Conservation (phyloP, 441 rosid genomes). For the Syzygium malaccense region DNA sequence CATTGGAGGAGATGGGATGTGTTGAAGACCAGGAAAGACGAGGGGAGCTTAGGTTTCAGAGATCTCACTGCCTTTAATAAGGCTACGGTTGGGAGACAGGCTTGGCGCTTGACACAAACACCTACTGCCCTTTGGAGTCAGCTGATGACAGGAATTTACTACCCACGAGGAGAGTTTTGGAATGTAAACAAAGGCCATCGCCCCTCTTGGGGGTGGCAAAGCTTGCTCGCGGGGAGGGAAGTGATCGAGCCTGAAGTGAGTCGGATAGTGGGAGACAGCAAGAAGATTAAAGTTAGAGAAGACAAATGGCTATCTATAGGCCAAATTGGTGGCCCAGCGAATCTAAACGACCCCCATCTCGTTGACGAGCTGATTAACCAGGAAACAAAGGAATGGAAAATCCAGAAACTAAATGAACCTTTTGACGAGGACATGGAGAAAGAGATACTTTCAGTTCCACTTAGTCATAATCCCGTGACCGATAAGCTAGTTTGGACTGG, state of each 20-base stretch:
- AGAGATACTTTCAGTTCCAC: too few relatives aligned
- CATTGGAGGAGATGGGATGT: neutral
- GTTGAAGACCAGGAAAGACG: neutral
- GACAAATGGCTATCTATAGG: fast-evolving
- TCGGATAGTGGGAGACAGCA: fast-evolving
- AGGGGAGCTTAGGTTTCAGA: neutral
- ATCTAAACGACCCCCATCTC: too few relatives aligned
- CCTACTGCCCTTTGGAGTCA: neutral
- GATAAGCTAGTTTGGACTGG: too few relatives aligned
- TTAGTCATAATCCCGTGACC: too few relatives aligned
- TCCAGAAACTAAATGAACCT: too few relatives aligned
- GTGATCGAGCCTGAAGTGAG: neutral
- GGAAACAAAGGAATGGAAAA: too few relatives aligned
- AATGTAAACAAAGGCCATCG: neutral
- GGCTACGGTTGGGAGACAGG: neutral
- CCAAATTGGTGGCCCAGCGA: too few relatives aligned
- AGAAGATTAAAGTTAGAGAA: neutral
- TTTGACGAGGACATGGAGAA: too few relatives aligned
- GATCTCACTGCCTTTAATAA: neutral
- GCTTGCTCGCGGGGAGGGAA: too few relatives aligned
- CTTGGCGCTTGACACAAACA: neutral
- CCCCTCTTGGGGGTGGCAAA: neutral
- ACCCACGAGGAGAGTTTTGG: neutral
- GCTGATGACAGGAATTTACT: neutral
- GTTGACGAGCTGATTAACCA: too few relatives aligned